A percentile compares a stretch with the other conserved stretches of the same genome.
Conservation (phyloP, 257 asterid species). For the Plantago elongata region DNA sequence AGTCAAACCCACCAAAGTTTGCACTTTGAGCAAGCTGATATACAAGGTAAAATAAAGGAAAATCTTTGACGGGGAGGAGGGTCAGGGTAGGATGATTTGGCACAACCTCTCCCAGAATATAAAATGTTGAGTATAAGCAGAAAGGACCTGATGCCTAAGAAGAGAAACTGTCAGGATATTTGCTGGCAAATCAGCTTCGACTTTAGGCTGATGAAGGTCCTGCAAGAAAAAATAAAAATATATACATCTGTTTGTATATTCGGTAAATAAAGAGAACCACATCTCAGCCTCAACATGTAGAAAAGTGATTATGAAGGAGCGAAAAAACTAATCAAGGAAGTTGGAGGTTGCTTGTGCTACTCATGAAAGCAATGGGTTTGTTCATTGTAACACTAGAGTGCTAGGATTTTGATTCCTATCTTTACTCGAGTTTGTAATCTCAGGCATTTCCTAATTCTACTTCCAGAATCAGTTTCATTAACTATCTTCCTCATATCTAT, state of each 20-base stretch:
- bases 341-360: background rate
- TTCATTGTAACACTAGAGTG: too few relatives aligned
- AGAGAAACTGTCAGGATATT: constrained; percentile 88
- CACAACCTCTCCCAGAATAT: constrained; percentile 11
- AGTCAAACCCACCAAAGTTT: background rate
- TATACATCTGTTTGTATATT: constrained; percentile 3
- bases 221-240: constrained; percentile 31
- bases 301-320: constrained; percentile 1
- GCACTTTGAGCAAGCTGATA: too few relatives aligned
- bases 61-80: too few relatives aligned
- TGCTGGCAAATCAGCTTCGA: constrained; percentile 51
- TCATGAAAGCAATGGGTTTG: too few relatives aligned
- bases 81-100: too few relatives aligned
- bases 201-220: constrained; percentile 70
- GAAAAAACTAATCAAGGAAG: background rate
- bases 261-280: constrained; percentile 1
- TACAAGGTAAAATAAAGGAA: too few relatives aligned
- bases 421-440: too few relatives aligned
- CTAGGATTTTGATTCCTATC: too few relatives aligned
- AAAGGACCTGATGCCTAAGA: constrained; percentile 90
- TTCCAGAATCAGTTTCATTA: too few relatives aligned
- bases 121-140: constrained; percentile 20
- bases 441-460: too few relatives aligned
- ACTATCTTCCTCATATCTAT: too few relatives aligned
- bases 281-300: background rate